phyloP scores from a whole-genome alignment of 2,329 filamentous ascomycete species.

The Ophiostoma himal-ulmi region DNA sequence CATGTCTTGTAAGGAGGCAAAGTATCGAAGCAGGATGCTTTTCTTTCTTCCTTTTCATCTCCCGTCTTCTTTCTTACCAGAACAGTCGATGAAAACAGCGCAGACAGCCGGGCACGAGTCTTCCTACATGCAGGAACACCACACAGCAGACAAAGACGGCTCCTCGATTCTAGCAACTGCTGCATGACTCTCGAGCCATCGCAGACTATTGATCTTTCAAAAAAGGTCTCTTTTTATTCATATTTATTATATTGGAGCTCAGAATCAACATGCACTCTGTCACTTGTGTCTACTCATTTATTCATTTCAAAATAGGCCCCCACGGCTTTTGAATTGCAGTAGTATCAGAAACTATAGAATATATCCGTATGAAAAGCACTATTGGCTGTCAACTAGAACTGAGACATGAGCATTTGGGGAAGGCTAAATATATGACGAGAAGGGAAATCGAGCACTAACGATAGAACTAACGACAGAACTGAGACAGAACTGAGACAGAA shows the following conservation, averaged over 20 bases:
- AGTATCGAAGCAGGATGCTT: not conserved
- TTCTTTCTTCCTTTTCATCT: not conserved
- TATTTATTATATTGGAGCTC: no score
- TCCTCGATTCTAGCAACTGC: not conserved
- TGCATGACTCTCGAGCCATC: not conserved
- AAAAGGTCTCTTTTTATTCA: no score
- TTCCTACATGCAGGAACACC: not conserved
- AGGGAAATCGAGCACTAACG: not conserved
- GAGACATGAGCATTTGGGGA: not conserved
- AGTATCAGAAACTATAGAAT: not conserved
- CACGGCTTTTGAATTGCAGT: not conserved
- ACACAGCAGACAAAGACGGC: not conserved
- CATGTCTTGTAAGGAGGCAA: not conserved
- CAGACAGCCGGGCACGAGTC: not conserved
- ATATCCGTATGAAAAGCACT: not conserved
- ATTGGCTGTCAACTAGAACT: not conserved
- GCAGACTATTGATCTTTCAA: not conserved
- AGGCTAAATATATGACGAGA: not conserved
- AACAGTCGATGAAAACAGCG: not conserved
- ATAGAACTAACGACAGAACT: not conserved
- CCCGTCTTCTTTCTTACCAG: not conserved
- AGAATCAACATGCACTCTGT: not conserved
- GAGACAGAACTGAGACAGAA: not conserved
- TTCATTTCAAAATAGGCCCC: not conserved
- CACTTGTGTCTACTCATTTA: not conserved